Evolutionary conservation across 208 protist genomes (phyloP).

Genomic region (Leishmania guyanensis): DNA sequence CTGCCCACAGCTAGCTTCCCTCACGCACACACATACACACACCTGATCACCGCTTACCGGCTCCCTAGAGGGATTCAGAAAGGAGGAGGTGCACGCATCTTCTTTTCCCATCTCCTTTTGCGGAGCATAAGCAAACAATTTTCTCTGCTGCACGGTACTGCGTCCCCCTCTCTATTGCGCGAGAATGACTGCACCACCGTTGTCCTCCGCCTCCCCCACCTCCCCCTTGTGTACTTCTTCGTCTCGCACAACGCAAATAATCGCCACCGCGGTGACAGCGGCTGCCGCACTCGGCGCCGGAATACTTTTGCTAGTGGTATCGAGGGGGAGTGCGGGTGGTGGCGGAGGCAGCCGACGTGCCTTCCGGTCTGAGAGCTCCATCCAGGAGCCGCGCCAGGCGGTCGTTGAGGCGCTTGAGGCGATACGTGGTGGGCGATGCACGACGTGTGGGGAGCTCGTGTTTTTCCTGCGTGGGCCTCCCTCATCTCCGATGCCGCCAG

Average conservation of each 20-base stretch:
- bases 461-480: constrained; percentile 57
- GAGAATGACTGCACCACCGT: background rate
- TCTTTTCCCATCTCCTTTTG: background rate
- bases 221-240: background rate
- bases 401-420: constrained; percentile 41
- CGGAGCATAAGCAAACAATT: background rate
- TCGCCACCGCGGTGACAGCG: constrained; percentile 26
- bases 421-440: constrained; percentile 39
- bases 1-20: background rate
- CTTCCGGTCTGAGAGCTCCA: constrained; percentile 26
- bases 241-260: constrained; percentile 17
- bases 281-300: constrained; percentile 24
- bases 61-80: background rate
- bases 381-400: constrained; percentile 39
- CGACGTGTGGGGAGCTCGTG: constrained; percentile 51
- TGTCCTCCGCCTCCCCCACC: background rate
- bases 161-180: background rate
- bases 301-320: constrained; percentile 5
- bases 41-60: background rate
- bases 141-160: background rate
- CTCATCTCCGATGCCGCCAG: constrained; percentile 4
- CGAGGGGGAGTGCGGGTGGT: constrained; percentile 8
- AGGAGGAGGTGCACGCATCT: background rate
- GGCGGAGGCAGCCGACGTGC: constrained; percentile 20
- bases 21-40: background rate